phyloP scores from a whole-genome alignment of 345 rosid species.

The Capsella bursapastoris region DNA sequence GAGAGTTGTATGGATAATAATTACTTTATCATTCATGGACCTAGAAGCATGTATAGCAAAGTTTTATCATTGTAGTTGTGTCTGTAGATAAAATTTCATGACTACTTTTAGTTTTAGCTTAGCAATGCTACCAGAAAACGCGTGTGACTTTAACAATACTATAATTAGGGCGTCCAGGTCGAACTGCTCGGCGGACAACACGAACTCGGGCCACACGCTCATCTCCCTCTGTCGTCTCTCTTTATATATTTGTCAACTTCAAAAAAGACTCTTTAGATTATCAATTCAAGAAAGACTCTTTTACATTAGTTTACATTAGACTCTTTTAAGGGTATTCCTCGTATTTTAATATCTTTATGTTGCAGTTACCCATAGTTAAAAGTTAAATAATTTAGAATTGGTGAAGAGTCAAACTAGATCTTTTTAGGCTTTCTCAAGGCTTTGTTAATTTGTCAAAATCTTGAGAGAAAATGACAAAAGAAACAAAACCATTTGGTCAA shows the following conservation, averaged over 20 bases:
- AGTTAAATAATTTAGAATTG: background rate
- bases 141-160: slow-evolving; percentile 2
- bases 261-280: background rate
- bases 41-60: no score
- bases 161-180: slow-evolving; percentile 29
- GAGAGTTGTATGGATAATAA: no score
- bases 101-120: background rate
- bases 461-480: slow-evolving; percentile 48
- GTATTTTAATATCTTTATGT: no score
- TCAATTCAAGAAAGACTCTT: slow-evolving; percentile 10
- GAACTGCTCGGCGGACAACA: slow-evolving; percentile 48
- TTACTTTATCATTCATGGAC: no score
- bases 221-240: background rate
- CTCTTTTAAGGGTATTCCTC: no score
- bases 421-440: slow-evolving; percentile 34
- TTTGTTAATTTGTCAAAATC: slow-evolving; percentile 31
- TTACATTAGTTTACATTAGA: background rate
- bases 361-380: background rate
- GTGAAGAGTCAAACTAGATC: slow-evolving; percentile 32
- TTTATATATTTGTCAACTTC: background rate
- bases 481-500: slow-evolving; percentile 44
- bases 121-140: background rate
- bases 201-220: slow-evolving; percentile 46
- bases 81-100: no score
- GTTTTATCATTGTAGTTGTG: no score